Base-by-base conservation (phyloP, 805 yeast genomes). In the Wilhelminamyces savonicus region DNA sequence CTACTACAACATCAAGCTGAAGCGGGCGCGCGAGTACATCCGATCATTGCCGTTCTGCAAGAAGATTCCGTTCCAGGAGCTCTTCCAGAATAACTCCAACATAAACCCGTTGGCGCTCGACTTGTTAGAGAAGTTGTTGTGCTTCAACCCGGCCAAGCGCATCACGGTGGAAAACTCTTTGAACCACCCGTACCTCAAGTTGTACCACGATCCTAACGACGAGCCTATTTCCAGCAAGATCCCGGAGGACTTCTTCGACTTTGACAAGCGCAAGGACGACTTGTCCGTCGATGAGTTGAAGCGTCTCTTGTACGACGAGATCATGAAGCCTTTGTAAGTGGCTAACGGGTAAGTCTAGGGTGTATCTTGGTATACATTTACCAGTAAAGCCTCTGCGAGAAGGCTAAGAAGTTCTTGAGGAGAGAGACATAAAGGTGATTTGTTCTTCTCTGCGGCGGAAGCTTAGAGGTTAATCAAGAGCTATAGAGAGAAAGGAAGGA, bases 131-230 rank as follows among this genome's bases (percentile, higher is more conserved):
- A 70, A 69, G 41, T 66, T 84, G 46, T 72, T 85, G 37, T 76
- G 71, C 17, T 79, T 78, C 44, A 85, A 84, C 47, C 94, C 95
- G 1, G 50, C 66, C 3, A 67, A 77, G 46, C 64, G 95, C 41
- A 75, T 82, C 30, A 74, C 84, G 2, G 94, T 90, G 4, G 71
- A 69, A 35, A 80, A 81, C 39, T 92, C 94, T 0, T 64, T 85
- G 41, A 66, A 69, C 35, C 95, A 85, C 54, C 86, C 84, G 27
- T 92, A 95, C 83, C 78, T 94, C 52, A 60, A 69, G 29, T 72
- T 82, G n/a, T 90, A 90, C 58, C 97, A 90, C 55, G 97, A 90
- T 49, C 95, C 96, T 3, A 76, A 74, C 31, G 97, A 90, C 53
- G 97, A 90, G 57, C 97, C 97, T 0, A 68, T 67, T 22, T 87